These are phyloP conservation scores for Chenopodium quinoa DNA, from an alignment of 148 eudicot species.

Conservation along the genomic window DNA sequence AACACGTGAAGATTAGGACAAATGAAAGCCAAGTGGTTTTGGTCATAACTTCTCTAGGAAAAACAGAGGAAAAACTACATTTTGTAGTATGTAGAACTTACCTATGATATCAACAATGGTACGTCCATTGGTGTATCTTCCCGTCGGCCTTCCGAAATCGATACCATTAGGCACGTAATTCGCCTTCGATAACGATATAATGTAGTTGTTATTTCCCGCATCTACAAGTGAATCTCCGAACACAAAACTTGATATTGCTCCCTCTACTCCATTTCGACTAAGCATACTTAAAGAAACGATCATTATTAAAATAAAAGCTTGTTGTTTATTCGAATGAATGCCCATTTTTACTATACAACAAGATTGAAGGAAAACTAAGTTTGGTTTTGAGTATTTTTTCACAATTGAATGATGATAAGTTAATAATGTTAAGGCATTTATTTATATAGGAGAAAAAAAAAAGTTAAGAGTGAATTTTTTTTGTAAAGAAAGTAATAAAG, in stretches of 20 bases:
- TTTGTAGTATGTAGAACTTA: constrained; percentile 12
- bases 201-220: constrained; percentile 76
- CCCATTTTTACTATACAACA: neutral
- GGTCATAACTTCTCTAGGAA: neutral
- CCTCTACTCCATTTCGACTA: neutral
- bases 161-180: constrained; percentile 63
- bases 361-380: neutral
- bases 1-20: neutral
- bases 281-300: neutral
- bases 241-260: constrained; percentile 53
- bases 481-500: neutral
- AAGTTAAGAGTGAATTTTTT: neutral
- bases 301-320: neutral
- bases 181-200: constrained; percentile 61
- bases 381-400: neutral
- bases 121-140: constrained; percentile 73
- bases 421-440: neutral
- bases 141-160: constrained; percentile 73
- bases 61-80: neutral
- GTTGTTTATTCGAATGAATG: neutral
- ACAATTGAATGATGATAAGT: neutral
- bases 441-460: neutral
- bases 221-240: constrained; percentile 88
- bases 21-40: neutral
- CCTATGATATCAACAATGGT: constrained; percentile 76